These are phyloP conservation scores for Neohortaea acidophila DNA, from an alignment of 495 filamentous ascomycete species.

Conservation along the genomic window DNA sequence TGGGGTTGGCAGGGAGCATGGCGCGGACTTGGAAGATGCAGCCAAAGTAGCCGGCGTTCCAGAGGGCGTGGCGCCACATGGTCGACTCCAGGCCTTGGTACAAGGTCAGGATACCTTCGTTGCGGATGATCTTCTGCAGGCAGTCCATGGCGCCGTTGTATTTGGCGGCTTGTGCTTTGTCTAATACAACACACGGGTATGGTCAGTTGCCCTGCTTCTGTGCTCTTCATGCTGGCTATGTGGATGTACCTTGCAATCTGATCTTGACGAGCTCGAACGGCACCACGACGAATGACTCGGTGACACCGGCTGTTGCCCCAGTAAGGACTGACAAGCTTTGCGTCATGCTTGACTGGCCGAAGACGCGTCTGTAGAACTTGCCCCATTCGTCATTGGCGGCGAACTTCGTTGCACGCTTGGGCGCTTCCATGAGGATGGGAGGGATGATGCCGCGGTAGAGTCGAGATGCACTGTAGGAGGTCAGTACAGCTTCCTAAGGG, in stretches of 20 bases:
- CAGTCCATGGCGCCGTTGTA: slow-evolving; percentile 91
- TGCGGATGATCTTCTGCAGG: slow-evolving; percentile 65
- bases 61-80: slow-evolving; percentile 90
- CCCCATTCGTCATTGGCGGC: slow-evolving; percentile 98
- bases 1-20: slow-evolving; percentile 56
- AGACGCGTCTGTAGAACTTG: slow-evolving; percentile 68
- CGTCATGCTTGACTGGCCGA: slow-evolving; percentile 73
- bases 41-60: slow-evolving; percentile 97
- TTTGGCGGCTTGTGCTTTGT: slow-evolving; percentile 82
- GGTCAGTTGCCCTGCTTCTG: not conserved
- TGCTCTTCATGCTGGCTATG: not conserved
- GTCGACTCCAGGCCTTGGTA: slow-evolving; percentile 96
- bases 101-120: slow-evolving; percentile 73
- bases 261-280: slow-evolving; percentile 95
- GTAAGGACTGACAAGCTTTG: slow-evolving; percentile 81
- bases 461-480: slow-evolving; percentile 50
- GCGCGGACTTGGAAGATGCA: slow-evolving; percentile 91
- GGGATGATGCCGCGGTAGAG: slow-evolving; percentile 92
- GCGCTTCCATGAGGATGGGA: slow-evolving; percentile 96
- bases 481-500: not conserved
- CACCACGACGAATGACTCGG: slow-evolving; percentile 88
- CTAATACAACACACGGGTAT: slow-evolving; percentile 26
- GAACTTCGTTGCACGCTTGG: slow-evolving; percentile 97
- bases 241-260: slow-evolving; percentile 49
- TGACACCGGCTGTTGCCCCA: slow-evolving; percentile 86